Conservation (phyloP, 2,329 filamentous ascomycete genomes). For the Diaporthe aspalathi region DNA sequence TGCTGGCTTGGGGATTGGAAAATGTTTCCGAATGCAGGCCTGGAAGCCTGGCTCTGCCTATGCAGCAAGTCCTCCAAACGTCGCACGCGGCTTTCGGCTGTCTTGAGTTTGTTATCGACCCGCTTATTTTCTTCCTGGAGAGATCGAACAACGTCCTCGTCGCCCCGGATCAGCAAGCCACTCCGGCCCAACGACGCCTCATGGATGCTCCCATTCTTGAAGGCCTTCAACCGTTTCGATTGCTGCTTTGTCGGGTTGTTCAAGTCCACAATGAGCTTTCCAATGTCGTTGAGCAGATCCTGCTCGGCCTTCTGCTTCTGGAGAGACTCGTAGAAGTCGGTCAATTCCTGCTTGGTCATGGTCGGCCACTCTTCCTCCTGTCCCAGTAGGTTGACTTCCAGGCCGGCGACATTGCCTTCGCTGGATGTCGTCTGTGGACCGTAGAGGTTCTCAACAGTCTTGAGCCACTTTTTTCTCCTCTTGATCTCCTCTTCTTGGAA, state of each 20-base stretch:
- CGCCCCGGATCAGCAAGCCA: slow-evolving; percentile 85
- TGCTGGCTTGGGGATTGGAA: slow-evolving; percentile 63
- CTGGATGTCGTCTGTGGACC: slow-evolving; percentile 69
- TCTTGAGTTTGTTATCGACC: slow-evolving; percentile 78
- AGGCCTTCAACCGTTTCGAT: slow-evolving; percentile 86
- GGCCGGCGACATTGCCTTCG: slow-evolving; percentile 77
- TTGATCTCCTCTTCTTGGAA: slow-evolving; percentile 95
- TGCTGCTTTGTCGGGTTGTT: slow-evolving; percentile 87
- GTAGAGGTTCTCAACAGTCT: slow-evolving; percentile 81
- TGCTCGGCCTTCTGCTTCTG: slow-evolving; percentile 74
- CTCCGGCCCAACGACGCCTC: slow-evolving; percentile 90
- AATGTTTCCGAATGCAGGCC: slow-evolving; percentile 64
- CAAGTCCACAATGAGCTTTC: slow-evolving; percentile 81
- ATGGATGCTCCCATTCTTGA: slow-evolving; percentile 96
- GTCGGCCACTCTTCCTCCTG: slow-evolving; percentile 85
- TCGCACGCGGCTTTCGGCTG: slow-evolving; percentile 89
- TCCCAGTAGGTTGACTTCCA: slow-evolving; percentile 87
- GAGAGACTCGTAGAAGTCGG: slow-evolving; percentile 76
- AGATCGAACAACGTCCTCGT: slow-evolving; percentile 81
- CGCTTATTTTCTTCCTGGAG: slow-evolving; percentile 87
- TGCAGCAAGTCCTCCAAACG: slow-evolving; percentile 93
- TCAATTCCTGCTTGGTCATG: slow-evolving; percentile 79
- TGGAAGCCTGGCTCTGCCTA: slow-evolving; percentile 74
- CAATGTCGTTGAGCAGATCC: slow-evolving; percentile 76
- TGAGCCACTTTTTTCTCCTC: slow-evolving; percentile 89